phyloP scores from a whole-genome alignment of 2,329 filamentous ascomycete genomes.

The Chrysosporium queenslandicum region DNA sequence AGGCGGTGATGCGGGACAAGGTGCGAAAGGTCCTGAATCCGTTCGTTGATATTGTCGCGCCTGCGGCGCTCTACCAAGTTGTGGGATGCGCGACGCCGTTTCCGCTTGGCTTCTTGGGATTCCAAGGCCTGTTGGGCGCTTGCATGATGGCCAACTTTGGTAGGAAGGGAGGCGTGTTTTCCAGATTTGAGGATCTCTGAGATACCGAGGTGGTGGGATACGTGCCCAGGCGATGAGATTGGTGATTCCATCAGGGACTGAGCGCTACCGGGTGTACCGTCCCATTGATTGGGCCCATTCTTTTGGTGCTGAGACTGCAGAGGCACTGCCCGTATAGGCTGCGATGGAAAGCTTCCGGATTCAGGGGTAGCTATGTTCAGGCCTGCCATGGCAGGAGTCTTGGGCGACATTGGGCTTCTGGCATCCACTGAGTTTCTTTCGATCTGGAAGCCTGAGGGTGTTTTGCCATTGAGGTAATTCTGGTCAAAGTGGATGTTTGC shows the following conservation, averaged over 20 bases:
- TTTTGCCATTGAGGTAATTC: slow-evolving; percentile 50
- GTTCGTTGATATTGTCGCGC: slow-evolving; percentile 96
- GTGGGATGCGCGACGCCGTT: slow-evolving; percentile 83
- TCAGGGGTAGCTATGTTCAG: slow-evolving; percentile 64
- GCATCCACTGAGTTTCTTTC: slow-evolving; percentile 64
- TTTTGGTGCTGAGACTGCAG: slow-evolving; percentile 66
- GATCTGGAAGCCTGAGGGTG: slow-evolving; percentile 53
- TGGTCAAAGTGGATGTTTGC: slow-evolving; percentile 42
- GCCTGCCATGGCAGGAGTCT: slow-evolving; percentile 65
- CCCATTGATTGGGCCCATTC: slow-evolving; percentile 79
- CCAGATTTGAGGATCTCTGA: slow-evolving; percentile 76
- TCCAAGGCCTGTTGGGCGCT: slow-evolving; percentile 47
- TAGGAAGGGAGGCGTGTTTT: slow-evolving; percentile 77
- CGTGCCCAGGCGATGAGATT: slow-evolving; percentile 62
- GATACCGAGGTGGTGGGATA: slow-evolving; percentile 58
- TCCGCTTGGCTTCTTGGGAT: slow-evolving; percentile 86
- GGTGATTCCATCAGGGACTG: slow-evolving; percentile 83
- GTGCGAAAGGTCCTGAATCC: slow-evolving; percentile 91
- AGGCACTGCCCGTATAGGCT: slow-evolving; percentile 65
- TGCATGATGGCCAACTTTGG: slow-evolving; percentile 57
- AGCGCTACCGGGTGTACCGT: slow-evolving; percentile 72
- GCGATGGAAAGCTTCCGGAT: slow-evolving; percentile 60
- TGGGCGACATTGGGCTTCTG: slow-evolving; percentile 74
- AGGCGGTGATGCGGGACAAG: slow-evolving; percentile 85
- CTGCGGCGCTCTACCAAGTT: slow-evolving; percentile 91